These are phyloP conservation scores for Endocalyx cinctus DNA, from an alignment of 2,329 filamentous ascomycete species.

Conservation along the genomic window DNA sequence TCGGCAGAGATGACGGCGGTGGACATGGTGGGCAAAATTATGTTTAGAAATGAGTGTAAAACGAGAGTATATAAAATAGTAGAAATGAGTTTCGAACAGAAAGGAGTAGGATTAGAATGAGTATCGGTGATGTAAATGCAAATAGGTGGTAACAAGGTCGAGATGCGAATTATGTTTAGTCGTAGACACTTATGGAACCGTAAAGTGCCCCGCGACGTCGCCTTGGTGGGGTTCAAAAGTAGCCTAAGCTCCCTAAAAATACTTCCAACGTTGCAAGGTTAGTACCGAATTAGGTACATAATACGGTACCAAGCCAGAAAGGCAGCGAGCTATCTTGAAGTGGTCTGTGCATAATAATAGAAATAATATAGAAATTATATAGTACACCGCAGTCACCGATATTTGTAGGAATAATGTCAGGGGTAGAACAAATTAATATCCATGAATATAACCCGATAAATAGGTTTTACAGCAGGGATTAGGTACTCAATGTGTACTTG, in stretches of 20 bases:
- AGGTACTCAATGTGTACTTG: too few species aligned
- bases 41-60: too few species aligned
- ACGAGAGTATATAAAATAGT: too few species aligned
- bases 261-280: background rate
- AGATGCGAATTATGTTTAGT: background rate
- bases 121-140: background rate
- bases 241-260: constrained; percentile 1
- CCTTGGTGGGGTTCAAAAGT: too few species aligned
- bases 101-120: background rate
- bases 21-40: constrained; percentile 34
- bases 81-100: background rate
- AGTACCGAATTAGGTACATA: too few species aligned
- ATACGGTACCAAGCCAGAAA: background rate
- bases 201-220: background rate
- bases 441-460: too few species aligned
- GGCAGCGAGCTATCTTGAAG: background rate
- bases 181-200: background rate
- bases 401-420: too few species aligned
- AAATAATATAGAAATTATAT: too few species aligned
- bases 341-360: background rate
- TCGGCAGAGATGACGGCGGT: constrained; percentile 48
- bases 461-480: too few species aligned
- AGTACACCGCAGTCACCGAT: too few species aligned
- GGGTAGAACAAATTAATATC: too few species aligned
- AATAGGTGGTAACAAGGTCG: background rate